Base-by-base conservation (phyloP, 2,329 filamentous ascomycete species). In the Aspergillus brasiliensis region DNA sequence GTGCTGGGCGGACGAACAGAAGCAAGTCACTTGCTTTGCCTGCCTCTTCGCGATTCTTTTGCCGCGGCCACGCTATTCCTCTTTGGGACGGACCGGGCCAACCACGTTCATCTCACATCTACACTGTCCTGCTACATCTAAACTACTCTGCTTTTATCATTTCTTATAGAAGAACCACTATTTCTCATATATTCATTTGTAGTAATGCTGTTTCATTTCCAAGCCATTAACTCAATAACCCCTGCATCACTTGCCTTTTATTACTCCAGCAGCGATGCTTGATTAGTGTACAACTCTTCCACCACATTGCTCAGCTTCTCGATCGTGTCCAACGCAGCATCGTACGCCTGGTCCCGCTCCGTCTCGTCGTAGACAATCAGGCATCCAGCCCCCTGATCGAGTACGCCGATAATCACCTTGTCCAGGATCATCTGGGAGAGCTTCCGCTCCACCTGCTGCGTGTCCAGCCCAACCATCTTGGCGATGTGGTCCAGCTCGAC, bases 401-500 rank as follows among this genome's bases (percentile, higher is more conserved):
- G 81, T 58, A 99, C 95, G 61, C 96, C 95, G 68, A 97, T 92
- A 73, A 99, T 98, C 71, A 98, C 92, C 84, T 97, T 97, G 82
- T 99, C 95, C 61, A 99, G 85, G 73, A 99, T 99, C 96, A 99
- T 99, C 84, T 99, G 96, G 48, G 91, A 96, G 65, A 99, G 84
- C 84, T 99, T 99, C 70, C 93, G 88, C 86, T 99, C 96, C 61
- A 99, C 95, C 81, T 98, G 94, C 77, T 92, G 89, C 25, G 91
- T 96, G 77, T 98, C 95, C 63, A 99, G 84, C 40, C 94, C 93
- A 55, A 99, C 95, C 90, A 98, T 96, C 83, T 95, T 92, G 68
- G 95, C 94, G 71, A 99, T 92, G 77, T 99, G 95, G 70, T 89
- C 90, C 71, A 99, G 96, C 81, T 99, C 95, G 56, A 99, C 95